Base-by-base conservation (phyloP, 2,329 filamentous ascomycete species). In the Aspergillus ochraceus region DNA sequence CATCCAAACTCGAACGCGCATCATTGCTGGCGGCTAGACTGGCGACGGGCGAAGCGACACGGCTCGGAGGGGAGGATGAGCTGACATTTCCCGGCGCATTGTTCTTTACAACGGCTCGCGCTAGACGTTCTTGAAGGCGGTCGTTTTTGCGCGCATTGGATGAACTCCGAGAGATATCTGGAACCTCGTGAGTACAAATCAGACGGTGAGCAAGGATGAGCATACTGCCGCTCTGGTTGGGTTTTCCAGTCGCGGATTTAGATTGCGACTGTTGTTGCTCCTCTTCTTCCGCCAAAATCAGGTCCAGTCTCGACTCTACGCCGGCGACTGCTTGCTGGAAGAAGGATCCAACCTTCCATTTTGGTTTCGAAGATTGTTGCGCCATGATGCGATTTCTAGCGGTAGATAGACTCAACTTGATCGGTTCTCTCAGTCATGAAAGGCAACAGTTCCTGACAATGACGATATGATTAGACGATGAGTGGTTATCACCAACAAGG, bases 301-400 rank as follows among this genome's bases (percentile, higher is more conserved):
- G 93, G 75, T 99, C 95, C 60, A 99, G 85, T 49, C 91, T 88
- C 60, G 93, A 96, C 79, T 99, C 95, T 59, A 99, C 90, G 61
- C 93, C 93, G 57, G 93, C 92, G 61, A 98, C 92, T 64, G 94
- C 93, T 76, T 94, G 91, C 65, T 92, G 90, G 61, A 97, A 84
- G 73, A 97, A 89, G 32, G 87, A 74, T 12, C 75, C 74, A 52
- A 78, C 87, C 50, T 89, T 90, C 90, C 90, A 92, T 86, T 85
- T 84, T 54, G 85, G 84, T 62, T 83, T 80, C 66, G 85, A 66
- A 57, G 77, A 78, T 20, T 71, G 69, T 6, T 74, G 74, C 47
- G 73, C 63, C 74, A 76, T 77, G 49, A 47, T 67, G 62, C 39
- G 36, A 51, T 52, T 45, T 42, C 49, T 50, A 66, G 57, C 53